These are phyloP conservation scores for Pichia exigua DNA, from an alignment of 805 yeast genomes.

Conservation along the genomic window DNA sequence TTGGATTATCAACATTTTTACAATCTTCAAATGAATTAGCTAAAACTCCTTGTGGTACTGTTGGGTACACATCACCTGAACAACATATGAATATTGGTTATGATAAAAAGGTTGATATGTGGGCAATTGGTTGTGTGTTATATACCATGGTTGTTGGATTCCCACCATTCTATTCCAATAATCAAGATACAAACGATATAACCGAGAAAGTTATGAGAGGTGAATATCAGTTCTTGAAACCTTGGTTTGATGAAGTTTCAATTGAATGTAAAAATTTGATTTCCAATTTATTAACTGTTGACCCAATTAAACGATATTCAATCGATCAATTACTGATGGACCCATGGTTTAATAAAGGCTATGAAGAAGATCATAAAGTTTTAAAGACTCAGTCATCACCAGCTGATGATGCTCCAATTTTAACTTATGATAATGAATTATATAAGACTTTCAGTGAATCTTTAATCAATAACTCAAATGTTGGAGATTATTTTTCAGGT, in stretches of 20 bases:
- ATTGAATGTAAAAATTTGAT: conserved; percentile 65
- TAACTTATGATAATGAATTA: conserved; percentile 21
- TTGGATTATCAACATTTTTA: conserved; percentile 58
- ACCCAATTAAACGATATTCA: conserved; percentile 61
- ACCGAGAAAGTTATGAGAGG: conserved; percentile 66
- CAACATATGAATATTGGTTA: conserved; percentile 53
- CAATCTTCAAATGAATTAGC: conserved; percentile 31
- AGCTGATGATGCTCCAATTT: conserved; percentile 26
- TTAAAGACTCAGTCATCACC: conserved; percentile 11
- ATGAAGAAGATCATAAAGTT: conserved; percentile 16
- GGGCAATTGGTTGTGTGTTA: conserved; percentile 68
- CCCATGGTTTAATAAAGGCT: conserved; percentile 51
- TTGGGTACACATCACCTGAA: conserved; percentile 71
- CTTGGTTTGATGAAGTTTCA: conserved; percentile 87
- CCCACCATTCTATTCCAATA: conserved; percentile 69
- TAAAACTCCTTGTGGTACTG: conserved; percentile 71
- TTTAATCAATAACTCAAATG: conserved; percentile 16
- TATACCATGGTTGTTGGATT: conserved; percentile 66
- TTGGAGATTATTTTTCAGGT: conserved; percentile 17
- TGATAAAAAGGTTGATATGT: conserved; percentile 61
- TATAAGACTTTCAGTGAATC: conserved; percentile 23
- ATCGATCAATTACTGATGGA: conserved; percentile 60
- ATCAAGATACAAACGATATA: conserved; percentile 44
- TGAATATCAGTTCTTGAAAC: conserved; percentile 63
- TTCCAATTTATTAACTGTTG: conserved; percentile 54